Conservation (phyloP, 2,329 filamentous ascomycete species). For the Paraphoma sp. region DNA sequence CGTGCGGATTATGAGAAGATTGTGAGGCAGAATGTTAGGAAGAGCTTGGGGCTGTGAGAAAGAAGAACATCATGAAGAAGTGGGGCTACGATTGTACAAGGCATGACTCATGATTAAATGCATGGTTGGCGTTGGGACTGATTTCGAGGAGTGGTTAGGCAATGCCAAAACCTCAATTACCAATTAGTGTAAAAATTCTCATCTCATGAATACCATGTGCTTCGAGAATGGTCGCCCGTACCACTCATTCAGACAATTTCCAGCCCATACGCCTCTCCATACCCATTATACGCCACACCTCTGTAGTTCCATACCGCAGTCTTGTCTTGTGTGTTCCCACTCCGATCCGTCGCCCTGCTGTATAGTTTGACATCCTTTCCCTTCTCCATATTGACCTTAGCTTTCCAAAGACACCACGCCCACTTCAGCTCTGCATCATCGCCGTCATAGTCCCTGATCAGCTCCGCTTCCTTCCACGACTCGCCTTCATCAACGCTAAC, state of each 20-base stretch:
- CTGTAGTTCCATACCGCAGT: constrained; percentile 64
- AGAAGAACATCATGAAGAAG: neutral
- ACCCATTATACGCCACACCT: constrained; percentile 67
- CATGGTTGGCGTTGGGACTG: constrained; percentile 14
- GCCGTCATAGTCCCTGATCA: constrained; percentile 32
- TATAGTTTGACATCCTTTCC: constrained; percentile 55
- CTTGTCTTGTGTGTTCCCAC: constrained; percentile 59
- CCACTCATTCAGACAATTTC: constrained; percentile 45
- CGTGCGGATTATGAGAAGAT: constrained; percentile 76
- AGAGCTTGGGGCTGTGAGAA: constrained; percentile 44
- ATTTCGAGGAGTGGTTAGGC: neutral
- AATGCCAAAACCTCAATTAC: too few relatives aligned
- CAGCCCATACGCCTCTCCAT: constrained; percentile 60
- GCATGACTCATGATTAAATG: constrained; percentile 16
- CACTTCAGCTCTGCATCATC: constrained; percentile 53
- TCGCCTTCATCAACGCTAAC: constrained; percentile 58
- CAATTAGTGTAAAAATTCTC: too few relatives aligned
- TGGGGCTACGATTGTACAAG: neutral
- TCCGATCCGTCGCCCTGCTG: constrained; percentile 62
- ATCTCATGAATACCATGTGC: too few relatives aligned
- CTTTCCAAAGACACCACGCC: constrained; percentile 65
- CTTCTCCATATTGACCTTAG: constrained; percentile 50
- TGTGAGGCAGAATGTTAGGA: constrained; percentile 65
- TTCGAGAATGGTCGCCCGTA: too few relatives aligned
- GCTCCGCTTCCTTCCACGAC: constrained; percentile 58